Base-by-base conservation (phyloP, 1,284 basidiomycete species). In the Leccinum griseonigrum region DNA sequence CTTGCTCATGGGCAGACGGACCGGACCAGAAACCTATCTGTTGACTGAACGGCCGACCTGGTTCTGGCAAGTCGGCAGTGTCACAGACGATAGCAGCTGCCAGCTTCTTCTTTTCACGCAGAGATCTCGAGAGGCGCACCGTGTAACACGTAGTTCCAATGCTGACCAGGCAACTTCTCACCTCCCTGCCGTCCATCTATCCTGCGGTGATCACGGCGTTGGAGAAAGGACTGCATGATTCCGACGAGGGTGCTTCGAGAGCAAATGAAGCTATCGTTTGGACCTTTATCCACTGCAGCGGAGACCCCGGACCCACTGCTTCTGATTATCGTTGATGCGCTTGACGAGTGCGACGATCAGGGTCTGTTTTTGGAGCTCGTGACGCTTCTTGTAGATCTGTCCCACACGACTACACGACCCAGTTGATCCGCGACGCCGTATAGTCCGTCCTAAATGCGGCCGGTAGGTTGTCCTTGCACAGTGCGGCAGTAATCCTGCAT, bases 361-460 rank as follows among this genome's bases (percentile, higher is more conserved):
- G 52, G 54, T 14, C 60, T 64, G 1, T 60, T 70, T 28, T 58
- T 56, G 22, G 68, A 70, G 8, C 67, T 69, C 18, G 55, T 69
- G 0, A 11, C 60, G 1, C 63, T 70, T 26, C 60, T 70, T 4
- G 57, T 55, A 1, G 61, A 62, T 38, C 43, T 69, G 14, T 50
- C 66, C 7, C 31, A 18, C 29, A 61, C 7, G 95, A 97, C 74
- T 99, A 97, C 7, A 99, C 97, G 56, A 97, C 97, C 97, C 97
- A 99, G 74, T 99, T 99, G 79, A 99, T 97, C 29, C 97, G 86
- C 13, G 94, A 97, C 0, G 97, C 92, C 85, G 99, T 91, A 76
- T 94, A 99, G 68, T 97, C 93, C 1, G 88, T 79, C 18, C 91
- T 91, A 63, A 92, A 90, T 60, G 82, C 83, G 48, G 84, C 84